Percentiles rank a stretch among this genome's conserved stretches.
Conservation (phyloP, 106 monocot species). For the Dendrobium catenatum region DNA sequence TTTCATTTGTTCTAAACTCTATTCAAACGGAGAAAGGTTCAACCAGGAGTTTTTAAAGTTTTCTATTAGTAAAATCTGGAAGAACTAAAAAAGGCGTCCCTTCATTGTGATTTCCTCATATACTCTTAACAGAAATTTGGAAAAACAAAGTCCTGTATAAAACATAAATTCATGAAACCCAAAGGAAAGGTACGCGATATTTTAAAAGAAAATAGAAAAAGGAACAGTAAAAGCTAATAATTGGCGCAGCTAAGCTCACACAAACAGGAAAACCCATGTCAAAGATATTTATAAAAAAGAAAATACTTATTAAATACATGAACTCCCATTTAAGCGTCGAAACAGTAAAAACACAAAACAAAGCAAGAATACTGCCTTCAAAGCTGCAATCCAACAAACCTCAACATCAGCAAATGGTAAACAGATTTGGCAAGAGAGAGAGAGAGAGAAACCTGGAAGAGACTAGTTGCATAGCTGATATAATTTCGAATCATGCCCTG, state of each 20-base stretch:
- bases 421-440: not conserved
- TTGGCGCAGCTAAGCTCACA: not conserved
- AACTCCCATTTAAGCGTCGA: too few relatives aligned
- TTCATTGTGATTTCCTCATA: not conserved
- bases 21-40: not conserved
- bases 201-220: not conserved
- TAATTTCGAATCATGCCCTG: not conserved
- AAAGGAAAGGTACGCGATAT: not conserved
- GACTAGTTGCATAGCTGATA: not conserved
- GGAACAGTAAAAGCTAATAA: not conserved
- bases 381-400: not conserved
- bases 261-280: too few relatives aligned
- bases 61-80: too few relatives aligned
- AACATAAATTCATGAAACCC: not conserved
- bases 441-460: not conserved
- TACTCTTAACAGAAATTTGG: not conserved
- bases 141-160: not conserved
- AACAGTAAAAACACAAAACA: not conserved
- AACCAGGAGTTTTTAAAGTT: too few relatives aligned
- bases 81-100: not conserved
- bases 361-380: not conserved
- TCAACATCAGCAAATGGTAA: not conserved
- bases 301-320: too few relatives aligned
- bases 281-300: not conserved
- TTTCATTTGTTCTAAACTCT: not conserved